A percentile compares a stretch with the other conserved stretches of the same genome.
phyloP scores from a whole-genome alignment of 306 rosid species.

The Cucurbita pepo region DNA sequence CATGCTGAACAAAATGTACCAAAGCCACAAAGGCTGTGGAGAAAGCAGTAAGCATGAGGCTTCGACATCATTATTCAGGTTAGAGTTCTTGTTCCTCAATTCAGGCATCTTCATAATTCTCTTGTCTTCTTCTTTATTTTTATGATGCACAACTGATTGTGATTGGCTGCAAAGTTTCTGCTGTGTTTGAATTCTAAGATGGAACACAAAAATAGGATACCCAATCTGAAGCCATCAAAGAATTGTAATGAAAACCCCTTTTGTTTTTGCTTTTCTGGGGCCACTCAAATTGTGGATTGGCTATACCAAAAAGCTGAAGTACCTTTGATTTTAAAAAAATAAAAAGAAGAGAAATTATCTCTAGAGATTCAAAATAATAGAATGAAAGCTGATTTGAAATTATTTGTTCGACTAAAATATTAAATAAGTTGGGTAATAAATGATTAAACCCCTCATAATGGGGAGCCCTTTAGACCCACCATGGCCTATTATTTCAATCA shows the following conservation, averaged over 20 bases:
- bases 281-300: not conserved
- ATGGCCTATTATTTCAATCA: not conserved
- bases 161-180: constrained; percentile 1
- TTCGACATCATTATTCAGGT: constrained; percentile 5
- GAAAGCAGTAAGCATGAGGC: constrained; percentile 2
- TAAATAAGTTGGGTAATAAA: not conserved
- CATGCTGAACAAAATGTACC: constrained; percentile 2
- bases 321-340: no score
- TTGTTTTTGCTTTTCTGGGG: not conserved
- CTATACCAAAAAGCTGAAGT: not conserved
- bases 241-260: not conserved
- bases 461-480: not conserved
- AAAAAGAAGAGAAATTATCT: no score
- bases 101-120: not conserved
- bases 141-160: not conserved
- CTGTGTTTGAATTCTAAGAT: not conserved
- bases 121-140: not conserved
- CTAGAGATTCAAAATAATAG: not conserved
- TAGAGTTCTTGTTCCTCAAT: not conserved
- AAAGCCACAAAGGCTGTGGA: not conserved
- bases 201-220: no score
- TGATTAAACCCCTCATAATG: not conserved
- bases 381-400: not conserved
- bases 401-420: not conserved
- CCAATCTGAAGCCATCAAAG: not conserved